Evolutionary conservation across 2,329 filamentous ascomycete genomes (phyloP), one percentile per base, ranked within the genome.

Genomic region (Pestalotiopsis sp.): DNA sequence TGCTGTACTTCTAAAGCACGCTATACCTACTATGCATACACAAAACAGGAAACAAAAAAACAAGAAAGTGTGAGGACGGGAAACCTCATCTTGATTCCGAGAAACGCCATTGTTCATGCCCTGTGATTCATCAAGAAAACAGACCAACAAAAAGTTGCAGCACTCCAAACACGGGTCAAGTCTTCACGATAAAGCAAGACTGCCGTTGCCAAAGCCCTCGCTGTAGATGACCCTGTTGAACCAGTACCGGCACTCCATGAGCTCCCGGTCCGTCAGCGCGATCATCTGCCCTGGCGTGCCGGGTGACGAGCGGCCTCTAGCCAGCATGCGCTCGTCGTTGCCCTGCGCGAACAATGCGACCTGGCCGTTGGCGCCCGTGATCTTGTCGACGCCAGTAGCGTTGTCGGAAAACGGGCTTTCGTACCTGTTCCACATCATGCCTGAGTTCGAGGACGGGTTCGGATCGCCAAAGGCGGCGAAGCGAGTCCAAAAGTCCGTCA

Each of bases 301-400:
- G 11, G 67, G 73, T 24, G 74, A 74, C 40, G 66, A 64, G 69
- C 83, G 72, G 69, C 80, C 73, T 70, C 60, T 44, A 3, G 71
- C 70, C 24, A 69, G 71, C 70, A 81, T 78, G 4, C 78, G 76
- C 78, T 91, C 88, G 71, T 89, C 82, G 71, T 91, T 91, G 2
- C 86, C 88, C 52, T 81, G 73, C 2, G 88, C 89, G 76, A 91
- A 91, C 3, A 90, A 81, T 72, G 88, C 78, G 52, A 87, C 71
- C 68, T 70, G 72, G 0, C 80, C 82, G 13, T 74, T 73, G n/a
- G 71, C 74, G 1, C 69, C 70, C 2, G 66, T 52, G 3, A 69
- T 60, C 26, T 65, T 67, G 9, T 65, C 48, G 64, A 9, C 63
- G 17, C 38, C 68, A 11, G 52, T 65, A 35, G 30, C 30, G 30